A percentile compares a stretch with the other conserved stretches of the same genome.
These are phyloP conservation scores for Cyberlindnera nakhonratchasimensis DNA, from an alignment of 805 yeast species.

Conservation along the genomic window DNA sequence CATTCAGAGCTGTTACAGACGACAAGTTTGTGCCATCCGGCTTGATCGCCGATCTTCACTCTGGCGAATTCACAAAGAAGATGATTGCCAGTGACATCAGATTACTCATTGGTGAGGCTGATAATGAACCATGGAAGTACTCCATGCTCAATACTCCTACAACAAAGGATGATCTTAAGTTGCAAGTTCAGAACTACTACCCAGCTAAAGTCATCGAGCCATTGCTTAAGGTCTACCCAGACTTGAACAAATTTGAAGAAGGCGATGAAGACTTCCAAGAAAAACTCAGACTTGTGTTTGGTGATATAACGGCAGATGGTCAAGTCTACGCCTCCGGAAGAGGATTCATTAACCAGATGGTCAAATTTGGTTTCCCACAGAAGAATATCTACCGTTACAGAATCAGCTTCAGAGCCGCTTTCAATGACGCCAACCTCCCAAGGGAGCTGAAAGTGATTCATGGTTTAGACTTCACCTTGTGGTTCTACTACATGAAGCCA, in stretches of 20 bases:
- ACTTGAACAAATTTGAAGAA: slow-evolving; percentile 15
- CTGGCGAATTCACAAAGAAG: slow-evolving; percentile 30
- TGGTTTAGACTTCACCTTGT: slow-evolving; percentile 33
- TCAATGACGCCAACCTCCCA: slow-evolving; percentile 23
- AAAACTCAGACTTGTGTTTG: slow-evolving; percentile 29
- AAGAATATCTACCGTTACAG: slow-evolving; percentile 31
- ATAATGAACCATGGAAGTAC: slow-evolving; percentile 33
- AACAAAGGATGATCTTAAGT: slow-evolving; percentile 27
- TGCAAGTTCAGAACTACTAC: slow-evolving; percentile 36
- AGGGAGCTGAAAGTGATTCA: slow-evolving; percentile 34
- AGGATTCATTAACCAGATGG: slow-evolving; percentile 31
- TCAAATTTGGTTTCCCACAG: slow-evolving; percentile 27
- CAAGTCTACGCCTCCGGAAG: slow-evolving; percentile 39
- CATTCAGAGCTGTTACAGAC: slow-evolving; percentile 41
- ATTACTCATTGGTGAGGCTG: slow-evolving; percentile 34
- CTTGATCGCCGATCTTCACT: slow-evolving; percentile 31
- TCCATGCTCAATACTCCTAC: slow-evolving; percentile 32
- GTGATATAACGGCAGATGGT: slow-evolving; percentile 36
- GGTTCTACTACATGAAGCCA: slow-evolving; percentile 33
- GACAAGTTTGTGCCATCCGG: slow-evolving; percentile 33
- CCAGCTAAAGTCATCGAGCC: slow-evolving; percentile 30
- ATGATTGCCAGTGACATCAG: slow-evolving; percentile 22
- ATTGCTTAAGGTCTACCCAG: slow-evolving; percentile 26
- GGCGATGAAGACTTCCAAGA: slow-evolving; percentile 20
- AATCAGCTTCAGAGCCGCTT: slow-evolving; percentile 30